These are phyloP conservation scores for Solanum paucissectum DNA, from an alignment of 257 asterid genomes.

Conservation along the genomic window DNA sequence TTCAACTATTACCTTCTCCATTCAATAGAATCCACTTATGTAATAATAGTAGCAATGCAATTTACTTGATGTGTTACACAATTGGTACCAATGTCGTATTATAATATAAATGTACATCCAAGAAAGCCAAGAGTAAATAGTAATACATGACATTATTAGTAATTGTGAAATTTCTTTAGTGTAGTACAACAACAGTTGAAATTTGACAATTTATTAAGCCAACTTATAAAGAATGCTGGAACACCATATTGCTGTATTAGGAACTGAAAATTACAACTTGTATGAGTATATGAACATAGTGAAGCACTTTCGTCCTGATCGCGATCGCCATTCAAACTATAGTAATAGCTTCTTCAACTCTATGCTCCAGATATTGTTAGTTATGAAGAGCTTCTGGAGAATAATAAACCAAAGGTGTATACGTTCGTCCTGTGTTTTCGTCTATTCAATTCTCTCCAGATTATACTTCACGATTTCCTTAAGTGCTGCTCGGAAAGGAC, in stretches of 20 bases:
- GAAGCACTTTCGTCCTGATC: neutral
- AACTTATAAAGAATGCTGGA: conserved; percentile 18
- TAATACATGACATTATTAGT: neutral
- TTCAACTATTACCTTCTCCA: too few relatives aligned
- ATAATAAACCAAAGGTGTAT: neutral
- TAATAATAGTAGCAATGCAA: too few relatives aligned
- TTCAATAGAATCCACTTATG: too few relatives aligned
- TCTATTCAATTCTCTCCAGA: conserved; percentile 59
- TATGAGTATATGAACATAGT: conserved; percentile 2
- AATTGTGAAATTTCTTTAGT: neutral
- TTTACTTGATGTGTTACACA: too few relatives aligned
- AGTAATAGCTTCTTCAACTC: neutral
- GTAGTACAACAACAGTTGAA: conserved; percentile 17
- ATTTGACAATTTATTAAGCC: conserved; percentile 16
- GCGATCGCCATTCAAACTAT: neutral
- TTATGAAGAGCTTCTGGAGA: neutral
- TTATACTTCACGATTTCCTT: conserved; percentile 72
- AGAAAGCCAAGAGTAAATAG: neutral
- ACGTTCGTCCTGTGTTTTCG: neutral
- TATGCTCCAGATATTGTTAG: neutral
- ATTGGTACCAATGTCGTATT: too few relatives aligned
- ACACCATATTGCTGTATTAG: neutral
- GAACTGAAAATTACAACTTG: conserved; percentile 10
- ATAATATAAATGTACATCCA: neutral
- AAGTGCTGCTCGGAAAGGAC: conserved; percentile 43